Base-by-base conservation (phyloP, 768 basidiomycete genomes). In the Candolleomyces eurysporus region DNA sequence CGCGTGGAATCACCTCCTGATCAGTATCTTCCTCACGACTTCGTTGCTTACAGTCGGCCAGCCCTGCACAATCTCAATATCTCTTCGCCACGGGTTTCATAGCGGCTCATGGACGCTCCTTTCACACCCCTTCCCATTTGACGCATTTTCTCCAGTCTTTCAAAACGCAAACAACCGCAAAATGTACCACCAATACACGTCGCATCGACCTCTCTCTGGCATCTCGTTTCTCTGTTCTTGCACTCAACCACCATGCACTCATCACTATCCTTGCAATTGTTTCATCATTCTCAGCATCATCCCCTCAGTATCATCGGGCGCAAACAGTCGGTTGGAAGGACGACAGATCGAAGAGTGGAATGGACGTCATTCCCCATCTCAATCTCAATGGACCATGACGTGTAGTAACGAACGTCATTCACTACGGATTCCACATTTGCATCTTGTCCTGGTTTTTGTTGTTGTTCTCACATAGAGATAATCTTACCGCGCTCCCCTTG, bases 171-270 rank as follows among this genome's bases (percentile, higher is more conserved):
- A 71, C 75, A 75, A 78, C 68, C 76, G 76, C 85, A 91, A 92
- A 91, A 90, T 92, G 90, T 92, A 92, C 88, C 83, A 84, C 62
- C 79, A 82, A 84, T 82, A 86, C 84, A 85, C 79, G 82, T 86
- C 80, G 74, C 74, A 78, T 75, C 80, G 84, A 82, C 82, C 79
- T 75, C 58, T 58, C 75, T 72, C 79, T 79, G 83, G 82, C 86
- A 83, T 77, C 79, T 74, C 78, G 78, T 82, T 76, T 83, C 80
- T 80, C 78, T 79, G 84, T 78, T 79, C 74, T 78, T 81, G 78
- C 84, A 84, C 75, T 78, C 82, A 79, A 80, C 81, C 83, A 79
- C 80, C 87, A 83, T 82, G 78, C 82, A 86, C 83, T 77, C 78
- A 82, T 82, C 78, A 82, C 79, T 80, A 78, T 82, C 84, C 76